Base-by-base conservation (phyloP, 495 filamentous ascomycete genomes). In the Aspergillus haitiensis region DNA sequence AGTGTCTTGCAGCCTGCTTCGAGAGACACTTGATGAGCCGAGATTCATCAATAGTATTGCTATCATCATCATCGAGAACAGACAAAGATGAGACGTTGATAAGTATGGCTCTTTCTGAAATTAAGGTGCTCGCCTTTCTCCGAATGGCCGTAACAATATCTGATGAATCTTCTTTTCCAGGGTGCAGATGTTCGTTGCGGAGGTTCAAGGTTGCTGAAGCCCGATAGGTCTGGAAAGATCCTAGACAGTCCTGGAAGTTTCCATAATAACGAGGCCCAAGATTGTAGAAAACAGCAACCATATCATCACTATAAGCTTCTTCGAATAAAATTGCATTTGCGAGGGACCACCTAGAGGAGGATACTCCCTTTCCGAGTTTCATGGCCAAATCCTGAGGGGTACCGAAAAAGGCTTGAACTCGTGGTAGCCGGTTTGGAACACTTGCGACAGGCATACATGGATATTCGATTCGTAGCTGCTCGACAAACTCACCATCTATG, bases 211-310 rank as follows among this genome's bases (percentile, higher is more conserved):
- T 85, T 15, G 94, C 93, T 27, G 95, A 97, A n/a, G 95, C 92
- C 60, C 87, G 87, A 69, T 98, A 98, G 0, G 94, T 98, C 68
- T 97, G 93, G 67, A 98, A 97, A 13, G 93, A 93, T 9, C 94
- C 94, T 18, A 98, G 80, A 61, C 91, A 92, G 69, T 98, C 94
- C 70, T 98, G 94, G 65, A 93, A 96, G 68, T 97, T 98, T 2
- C 94, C 94, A 70, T 88, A 85, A 65, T 98, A 98, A 36, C 91
- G 86, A 18, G 90, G 87, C 2, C 94, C 93, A 13, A 98, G 85
- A 54, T 92, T 89, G 70, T 88, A 91, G 64, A 93, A 89, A 3
- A 98, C 94, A 27, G 93, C 86, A 21, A 98, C 81, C 55, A 97
- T 82, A 69, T 98, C 95, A 64, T 97, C 93, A 55, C 91, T 96